These are phyloP conservation scores for Clarireedia paspali DNA, from an alignment of 2,329 filamentous ascomycete genomes.

Conservation along the genomic window DNA sequence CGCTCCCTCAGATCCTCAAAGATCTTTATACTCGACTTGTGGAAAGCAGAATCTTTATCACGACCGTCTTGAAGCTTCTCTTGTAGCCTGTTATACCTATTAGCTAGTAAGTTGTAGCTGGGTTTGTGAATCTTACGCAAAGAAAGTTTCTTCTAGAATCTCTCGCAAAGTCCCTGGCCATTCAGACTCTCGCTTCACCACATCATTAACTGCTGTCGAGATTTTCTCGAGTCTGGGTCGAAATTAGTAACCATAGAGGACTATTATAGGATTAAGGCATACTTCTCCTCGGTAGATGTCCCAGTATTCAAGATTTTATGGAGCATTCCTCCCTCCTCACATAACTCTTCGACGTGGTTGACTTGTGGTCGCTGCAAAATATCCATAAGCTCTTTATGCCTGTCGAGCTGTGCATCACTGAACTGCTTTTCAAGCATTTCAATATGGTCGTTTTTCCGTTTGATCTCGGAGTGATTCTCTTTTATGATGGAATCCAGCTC, in stretches of 20 bases:
- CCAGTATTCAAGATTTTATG: constrained; percentile 14
- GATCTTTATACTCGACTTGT: neutral
- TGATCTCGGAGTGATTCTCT: neutral
- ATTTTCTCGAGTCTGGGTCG: constrained; percentile 19
- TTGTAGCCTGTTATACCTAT: neutral
- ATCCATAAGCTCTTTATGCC: constrained; percentile 17
- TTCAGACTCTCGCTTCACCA: constrained; percentile 13
- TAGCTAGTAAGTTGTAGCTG: neutral
- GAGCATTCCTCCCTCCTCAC: constrained; percentile 18
- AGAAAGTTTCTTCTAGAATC: constrained; percentile 20
- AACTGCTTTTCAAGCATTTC: constrained; percentile 2
- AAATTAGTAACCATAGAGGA: constrained; percentile 3
- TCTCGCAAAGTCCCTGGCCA: constrained; percentile 14
- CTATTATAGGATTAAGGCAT: constrained; percentile 17
- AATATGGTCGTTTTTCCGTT: neutral
- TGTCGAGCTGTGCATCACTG: neutral
- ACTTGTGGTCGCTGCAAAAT: constrained; percentile 16
- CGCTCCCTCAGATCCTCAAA: neutral
- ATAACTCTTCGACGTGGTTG: constrained; percentile 14
- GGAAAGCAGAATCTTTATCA: neutral
- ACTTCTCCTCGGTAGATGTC: constrained; percentile 24
- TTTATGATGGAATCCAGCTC: neutral
- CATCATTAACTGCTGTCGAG: constrained; percentile 8
- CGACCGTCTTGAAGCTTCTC: neutral
- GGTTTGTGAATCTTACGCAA: constrained; percentile 13